These are phyloP conservation scores for Akanthomyces dipterigenus DNA, from an alignment of 2,329 filamentous ascomycete species.

Conservation along the genomic window DNA sequence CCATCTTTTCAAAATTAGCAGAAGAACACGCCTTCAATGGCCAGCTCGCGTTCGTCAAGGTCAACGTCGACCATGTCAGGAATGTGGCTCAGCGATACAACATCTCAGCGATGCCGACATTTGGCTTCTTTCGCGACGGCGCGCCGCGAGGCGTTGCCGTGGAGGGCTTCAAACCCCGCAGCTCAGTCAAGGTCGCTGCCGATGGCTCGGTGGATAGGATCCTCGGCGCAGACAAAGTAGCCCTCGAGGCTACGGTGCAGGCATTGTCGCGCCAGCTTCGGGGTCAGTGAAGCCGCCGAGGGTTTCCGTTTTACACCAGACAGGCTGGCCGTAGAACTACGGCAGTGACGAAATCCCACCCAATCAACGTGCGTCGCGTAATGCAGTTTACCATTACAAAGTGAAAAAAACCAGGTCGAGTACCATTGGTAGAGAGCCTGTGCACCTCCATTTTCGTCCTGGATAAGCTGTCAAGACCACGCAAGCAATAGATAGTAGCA, in stretches of 20 bases:
- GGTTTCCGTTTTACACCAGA: no score
- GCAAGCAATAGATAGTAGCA: no score
- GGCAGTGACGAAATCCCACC: no score
- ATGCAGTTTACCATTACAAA: no score
- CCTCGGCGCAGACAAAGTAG: constrained; percentile 22
- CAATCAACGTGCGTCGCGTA: no score
- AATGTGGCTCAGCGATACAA: constrained; percentile 68
- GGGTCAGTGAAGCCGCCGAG: no score
- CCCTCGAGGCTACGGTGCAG: constrained; percentile 22
- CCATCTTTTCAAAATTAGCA: constrained; percentile 43
- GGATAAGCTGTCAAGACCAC: no score
- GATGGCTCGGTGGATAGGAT: constrained; percentile 25
- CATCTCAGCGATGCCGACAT: constrained; percentile 86
- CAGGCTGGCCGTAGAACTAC: no score
- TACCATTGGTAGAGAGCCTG: no score
- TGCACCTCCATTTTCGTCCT: no score
- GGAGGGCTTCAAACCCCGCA: constrained; percentile 16
- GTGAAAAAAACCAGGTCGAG: no score
- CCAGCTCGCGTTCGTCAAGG: constrained; percentile 69
- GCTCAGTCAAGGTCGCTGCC: constrained; percentile 18
- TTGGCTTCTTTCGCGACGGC: constrained; percentile 73
- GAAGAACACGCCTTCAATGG: constrained; percentile 27
- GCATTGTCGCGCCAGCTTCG: constrained; percentile 13
- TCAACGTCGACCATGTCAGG: constrained; percentile 77
- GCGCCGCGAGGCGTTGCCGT: constrained; percentile 30